Conservation (phyloP, 2,329 filamentous ascomycete genomes). For the Rachicladosporium sp. region DNA sequence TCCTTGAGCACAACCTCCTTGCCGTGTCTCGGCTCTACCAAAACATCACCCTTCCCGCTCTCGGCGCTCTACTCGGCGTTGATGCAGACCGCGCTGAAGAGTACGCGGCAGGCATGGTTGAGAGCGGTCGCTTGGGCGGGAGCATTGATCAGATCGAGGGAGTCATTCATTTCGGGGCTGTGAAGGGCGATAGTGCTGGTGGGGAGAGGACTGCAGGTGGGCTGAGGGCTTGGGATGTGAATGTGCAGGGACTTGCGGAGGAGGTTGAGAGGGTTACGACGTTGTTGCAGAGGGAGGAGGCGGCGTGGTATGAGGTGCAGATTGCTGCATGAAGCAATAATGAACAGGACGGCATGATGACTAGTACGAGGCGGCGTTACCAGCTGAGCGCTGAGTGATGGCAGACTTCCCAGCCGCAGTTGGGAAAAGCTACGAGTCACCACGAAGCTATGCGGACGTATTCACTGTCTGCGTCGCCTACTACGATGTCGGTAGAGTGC, state of each 20-base stretch:
- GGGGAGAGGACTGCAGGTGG: conserved; percentile 41
- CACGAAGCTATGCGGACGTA: too few relatives aligned
- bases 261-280: conserved; percentile 81
- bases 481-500: too few relatives aligned
- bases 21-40: conserved; percentile 54
- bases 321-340: conserved; percentile 15
- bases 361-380: too few relatives aligned
- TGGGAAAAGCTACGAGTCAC: too few relatives aligned
- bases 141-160: conserved; percentile 89
- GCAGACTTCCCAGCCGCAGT: too few relatives aligned
- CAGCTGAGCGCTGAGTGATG: too few relatives aligned
- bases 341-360: too few relatives aligned
- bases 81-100: conserved; percentile 73
- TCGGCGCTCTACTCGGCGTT: conserved; percentile 67
- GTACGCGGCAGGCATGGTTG: conserved; percentile 89
- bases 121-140: conserved; percentile 77
- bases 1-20: conserved; percentile 94
- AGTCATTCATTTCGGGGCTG: conserved; percentile 75
- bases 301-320: conserved; percentile 39
- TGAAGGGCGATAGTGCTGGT: conserved; percentile 22
- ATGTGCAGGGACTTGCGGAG: conserved; percentile 75
- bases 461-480: too few relatives aligned
- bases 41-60: conserved; percentile 47
- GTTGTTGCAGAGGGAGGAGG: conserved; percentile 67
- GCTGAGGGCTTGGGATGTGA: conserved; percentile 76